Conservation (phyloP, 1,139 yeast species). For the Magnusiomyces magnusii region DNA sequence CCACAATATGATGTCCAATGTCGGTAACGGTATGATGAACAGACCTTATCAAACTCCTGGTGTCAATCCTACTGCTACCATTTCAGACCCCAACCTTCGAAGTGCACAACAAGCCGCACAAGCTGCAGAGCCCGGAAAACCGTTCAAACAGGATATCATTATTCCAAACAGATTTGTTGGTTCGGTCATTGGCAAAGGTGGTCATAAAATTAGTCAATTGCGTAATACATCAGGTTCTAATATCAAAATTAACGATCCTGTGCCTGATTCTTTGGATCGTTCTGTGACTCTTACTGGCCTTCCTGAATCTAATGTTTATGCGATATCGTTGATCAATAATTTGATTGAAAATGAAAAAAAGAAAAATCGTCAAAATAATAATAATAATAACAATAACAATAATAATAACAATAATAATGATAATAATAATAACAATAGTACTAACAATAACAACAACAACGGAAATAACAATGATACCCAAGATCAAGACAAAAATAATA, state of each 20-base stretch:
- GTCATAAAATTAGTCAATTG: constrained; percentile 72
- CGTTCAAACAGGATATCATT: constrained; percentile 57
- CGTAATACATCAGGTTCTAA: constrained; percentile 71
- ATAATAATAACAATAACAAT: constrained; percentile 4
- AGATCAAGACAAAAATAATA: neutral
- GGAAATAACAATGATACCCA: neutral
- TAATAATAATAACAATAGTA: neutral
- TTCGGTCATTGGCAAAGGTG: constrained; percentile 80
- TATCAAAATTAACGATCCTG: constrained; percentile 57
- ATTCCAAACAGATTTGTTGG: constrained; percentile 79
- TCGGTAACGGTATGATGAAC: neutral
- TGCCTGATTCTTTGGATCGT: constrained; percentile 41
- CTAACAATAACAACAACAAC: neutral
- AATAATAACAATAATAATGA: neutral
- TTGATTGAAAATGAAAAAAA: constrained; percentile 56
- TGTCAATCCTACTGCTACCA: neutral
- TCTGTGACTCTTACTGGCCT: constrained; percentile 66
- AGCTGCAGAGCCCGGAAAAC: constrained; percentile 36
- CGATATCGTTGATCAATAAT: constrained; percentile 69
- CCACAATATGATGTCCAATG: neutral
- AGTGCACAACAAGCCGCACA: constrained; percentile 24
- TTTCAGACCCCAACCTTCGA: constrained; percentile 15
- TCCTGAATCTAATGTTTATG: constrained; percentile 63
- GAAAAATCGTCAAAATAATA: constrained; percentile 6
- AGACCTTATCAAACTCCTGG: neutral